Evolutionary conservation across 371 early-diverging fungal species (phyloP).

Genomic region (Phascolomyces articulosus): DNA sequence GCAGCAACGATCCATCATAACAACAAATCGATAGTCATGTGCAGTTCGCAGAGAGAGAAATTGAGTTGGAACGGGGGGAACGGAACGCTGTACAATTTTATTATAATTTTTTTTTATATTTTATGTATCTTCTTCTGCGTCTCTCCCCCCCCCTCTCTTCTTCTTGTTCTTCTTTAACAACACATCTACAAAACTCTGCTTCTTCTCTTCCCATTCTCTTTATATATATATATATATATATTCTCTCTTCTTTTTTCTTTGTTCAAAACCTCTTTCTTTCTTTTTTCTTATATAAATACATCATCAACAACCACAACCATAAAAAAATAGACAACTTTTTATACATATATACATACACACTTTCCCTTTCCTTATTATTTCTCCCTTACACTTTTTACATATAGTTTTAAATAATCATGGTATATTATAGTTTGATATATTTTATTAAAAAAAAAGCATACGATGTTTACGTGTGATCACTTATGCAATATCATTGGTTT

Average conservation of each 20-base stretch:
- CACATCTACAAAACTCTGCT: no score
- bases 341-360: background rate
- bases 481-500: background rate
- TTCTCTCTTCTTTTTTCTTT: constrained; percentile 17
- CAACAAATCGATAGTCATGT: constrained; percentile 22
- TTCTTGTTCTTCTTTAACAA: no score
- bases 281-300: background rate
- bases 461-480: no score
- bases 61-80: constrained; percentile 1
- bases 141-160: no score
- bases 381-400: background rate
- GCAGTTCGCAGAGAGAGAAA: constrained; percentile 17
- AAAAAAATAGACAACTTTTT: no score
- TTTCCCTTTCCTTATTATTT: background rate
- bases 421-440: background rate
- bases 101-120: constrained; percentile 9
- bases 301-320: no score
- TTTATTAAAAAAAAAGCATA: background rate
- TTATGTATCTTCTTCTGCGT: no score
- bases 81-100: no score
- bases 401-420: background rate
- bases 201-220: background rate
- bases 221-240: constrained; percentile 8
- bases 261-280: background rate
- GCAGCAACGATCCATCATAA: no score